Evolutionary conservation across 1,284 basidiomycete genomes (phyloP).

Genomic region (Kalmanozyma brasiliensis): DNA sequence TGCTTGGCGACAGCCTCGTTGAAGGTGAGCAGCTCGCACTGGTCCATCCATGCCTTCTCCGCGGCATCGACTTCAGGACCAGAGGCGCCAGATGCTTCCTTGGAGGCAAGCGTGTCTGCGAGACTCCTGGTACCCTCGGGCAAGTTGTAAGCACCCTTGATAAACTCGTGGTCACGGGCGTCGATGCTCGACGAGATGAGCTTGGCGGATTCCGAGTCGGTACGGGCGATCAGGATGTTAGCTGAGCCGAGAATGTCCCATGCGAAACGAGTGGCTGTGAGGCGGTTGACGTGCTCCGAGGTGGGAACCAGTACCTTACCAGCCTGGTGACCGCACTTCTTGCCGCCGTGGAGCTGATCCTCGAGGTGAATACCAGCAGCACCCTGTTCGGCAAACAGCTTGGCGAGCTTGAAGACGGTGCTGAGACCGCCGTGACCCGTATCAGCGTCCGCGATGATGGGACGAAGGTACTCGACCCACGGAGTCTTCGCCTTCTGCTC

Average conservation of each 20-base stretch:
- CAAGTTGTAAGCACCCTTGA: slow-evolving; percentile 65
- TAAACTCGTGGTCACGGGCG: slow-evolving; percentile 73
- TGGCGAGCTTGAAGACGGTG: slow-evolving; percentile 66
- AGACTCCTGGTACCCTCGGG: slow-evolving; percentile 55
- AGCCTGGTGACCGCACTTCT: slow-evolving; percentile 85
- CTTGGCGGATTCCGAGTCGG: slow-evolving; percentile 89
- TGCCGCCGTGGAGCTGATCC: slow-evolving; percentile 68
- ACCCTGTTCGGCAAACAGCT: slow-evolving; percentile 70
- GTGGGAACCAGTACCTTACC: slow-evolving; percentile 92
- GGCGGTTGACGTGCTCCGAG: slow-evolving; percentile 83
- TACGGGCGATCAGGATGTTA: slow-evolving; percentile 88
- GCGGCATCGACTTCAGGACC: slow-evolving; percentile 61
- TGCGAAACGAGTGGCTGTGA: slow-evolving; percentile 85
- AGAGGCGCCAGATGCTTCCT: slow-evolving; percentile 56
- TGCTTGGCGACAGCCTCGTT: slow-evolving; percentile 76
- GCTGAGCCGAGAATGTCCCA: slow-evolving; percentile 86
- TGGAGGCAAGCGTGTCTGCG: slow-evolving; percentile 61
- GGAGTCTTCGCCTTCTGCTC: slow-evolving; percentile 63
- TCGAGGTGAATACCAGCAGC: slow-evolving; percentile 66
- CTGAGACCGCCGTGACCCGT: slow-evolving; percentile 67
- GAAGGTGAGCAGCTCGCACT: slow-evolving; percentile 75
- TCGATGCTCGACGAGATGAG: slow-evolving; percentile 87
- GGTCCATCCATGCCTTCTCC: slow-evolving; percentile 67
- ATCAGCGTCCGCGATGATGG: slow-evolving; percentile 67
- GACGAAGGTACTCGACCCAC: slow-evolving; percentile 65